Percentiles rank a stretch among this genome's conserved stretches.
Evolutionary conservation across 768 basidiomycete genomes (phyloP).

Genomic region (Suillus discolor): DNA sequence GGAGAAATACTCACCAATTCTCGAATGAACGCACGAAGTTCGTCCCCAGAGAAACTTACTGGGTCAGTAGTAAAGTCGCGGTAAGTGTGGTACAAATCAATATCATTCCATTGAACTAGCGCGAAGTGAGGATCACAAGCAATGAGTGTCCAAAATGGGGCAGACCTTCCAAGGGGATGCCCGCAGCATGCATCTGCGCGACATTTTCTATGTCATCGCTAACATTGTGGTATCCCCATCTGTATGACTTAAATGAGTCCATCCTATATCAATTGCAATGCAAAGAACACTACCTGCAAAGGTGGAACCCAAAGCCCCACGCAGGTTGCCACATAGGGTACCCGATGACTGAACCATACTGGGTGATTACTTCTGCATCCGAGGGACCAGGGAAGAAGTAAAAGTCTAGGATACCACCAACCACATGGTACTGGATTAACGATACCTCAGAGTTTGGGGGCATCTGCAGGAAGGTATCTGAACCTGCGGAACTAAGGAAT

Average conservation of each 20-base stretch:
- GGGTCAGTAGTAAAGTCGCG: constrained; percentile 74
- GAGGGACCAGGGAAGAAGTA: constrained; percentile 70
- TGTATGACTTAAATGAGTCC: neutral
- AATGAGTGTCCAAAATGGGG: constrained; percentile 5
- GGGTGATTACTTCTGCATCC: constrained; percentile 61
- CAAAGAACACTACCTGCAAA: constrained; percentile 50
- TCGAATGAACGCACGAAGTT: constrained; percentile 54
- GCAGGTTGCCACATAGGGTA: constrained; percentile 70
- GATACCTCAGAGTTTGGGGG: constrained; percentile 56
- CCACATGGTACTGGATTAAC: constrained; percentile 68
- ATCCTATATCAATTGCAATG: neutral
- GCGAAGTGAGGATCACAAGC: constrained; percentile 8
- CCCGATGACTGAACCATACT: constrained; percentile 70
- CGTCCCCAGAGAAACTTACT: constrained; percentile 57
- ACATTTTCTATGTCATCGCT: constrained; percentile 62
- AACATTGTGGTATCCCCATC: constrained; percentile 57
- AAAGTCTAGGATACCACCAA: constrained; percentile 80
- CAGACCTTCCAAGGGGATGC: constrained; percentile 74
- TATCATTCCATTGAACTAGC: constrained; percentile 79
- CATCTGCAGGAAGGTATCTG: constrained; percentile 68
- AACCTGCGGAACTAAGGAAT: constrained; percentile 59
- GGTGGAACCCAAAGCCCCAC: constrained; percentile 81
- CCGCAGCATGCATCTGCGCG: constrained; percentile 60
- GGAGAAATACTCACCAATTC: constrained; percentile 49
- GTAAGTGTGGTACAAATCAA: constrained; percentile 69